Evolutionary conservation across 2,329 filamentous ascomycete genomes (phyloP), one percentile per base, ranked within the genome.

Genomic region (Aspergillus hortae): DNA sequence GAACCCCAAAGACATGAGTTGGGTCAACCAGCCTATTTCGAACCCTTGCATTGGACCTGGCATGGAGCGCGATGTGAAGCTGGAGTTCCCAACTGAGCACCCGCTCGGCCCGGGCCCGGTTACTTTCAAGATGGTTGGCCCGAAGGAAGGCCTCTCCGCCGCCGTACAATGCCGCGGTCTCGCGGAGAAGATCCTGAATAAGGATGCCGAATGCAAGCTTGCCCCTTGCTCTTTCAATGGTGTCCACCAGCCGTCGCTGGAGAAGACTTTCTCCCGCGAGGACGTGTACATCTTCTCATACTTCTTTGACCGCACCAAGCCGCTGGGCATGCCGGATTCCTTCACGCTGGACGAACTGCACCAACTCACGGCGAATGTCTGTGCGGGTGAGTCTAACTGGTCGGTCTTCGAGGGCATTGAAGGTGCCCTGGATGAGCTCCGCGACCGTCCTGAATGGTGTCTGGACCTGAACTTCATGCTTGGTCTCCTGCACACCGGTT

Each of bases 191-290:
- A 95, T 95, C 25, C 80, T 99, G 42, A 82, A 87, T 66, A 99
- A 99, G 77, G 90, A 95, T 17, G 83, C 84, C 41, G 80, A 85
- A 30, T 99, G 94, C 77, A 80, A 80, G 56, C 76, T 97, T 45
- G 82, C 89, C 0, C 94, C 94, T n/a, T 99, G 94, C 78, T 96
- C 94, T 1, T 99, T 99, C 84, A 95, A 96, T 71, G 94, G 94
- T 58, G 85, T 99, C 27, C 90, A 99, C 75, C 94, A 99, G 73
- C 94, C 94, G 9, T 87, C 88, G 19, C 81, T 99, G 44, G 86
- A 85, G 61, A 95, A 96, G 80, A 99, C 94, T 0, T 99, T 99
- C 66, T 78, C 89, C 23, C 82, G 81, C 57, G 92, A 97, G 73
- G 92, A 96, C 64, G 84, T 97, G 36, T 99, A 92, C 76, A 90